Base-by-base conservation (phyloP, 345 rosid genomes). In the Bruguiera sexangula region DNA sequence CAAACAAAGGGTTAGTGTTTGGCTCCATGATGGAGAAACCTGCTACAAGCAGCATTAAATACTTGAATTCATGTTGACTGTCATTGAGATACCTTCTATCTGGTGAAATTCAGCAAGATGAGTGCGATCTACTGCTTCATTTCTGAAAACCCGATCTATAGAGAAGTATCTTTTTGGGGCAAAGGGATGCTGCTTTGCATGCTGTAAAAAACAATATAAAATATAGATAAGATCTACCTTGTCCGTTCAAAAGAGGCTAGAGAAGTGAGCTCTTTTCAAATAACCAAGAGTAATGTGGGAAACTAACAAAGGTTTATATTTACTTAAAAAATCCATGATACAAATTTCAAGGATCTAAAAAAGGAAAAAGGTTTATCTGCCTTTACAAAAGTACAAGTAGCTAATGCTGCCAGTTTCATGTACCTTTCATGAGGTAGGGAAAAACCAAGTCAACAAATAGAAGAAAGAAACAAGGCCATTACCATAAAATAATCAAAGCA, bases 81-180 rank as follows among this genome's bases (percentile, higher is more conserved):
- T 9, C 22, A 16, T 15, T 57, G 0, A 31, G 60, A 37, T 84
- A 94, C 98, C 97, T 90, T 95, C 98, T 62, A 95, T 90, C 78
- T 95, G 98, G 81, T 95, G 97, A 72, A 95, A 95, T 78, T 95
- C 98, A 52, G 99, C 99, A 29, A 95, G 89, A 81, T 90, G 99
- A 57, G 97, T 95, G 34, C 88, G 85, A 69, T 95, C 99, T 21
- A 95, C 97, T 22, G 99, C 96, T 81, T 95, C 99, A 70, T 95
- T 95, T 80, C 99, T 87, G 88, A 92, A 95, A 65, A 95, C 99
- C 68, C 99, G 96, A 64, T 95, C 97, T 16, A 95, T 95, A 0
- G 98, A 95, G 83, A 87, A 95, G 82, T 88, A 95, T 74, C 83
- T 90, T 82, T 95, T 92, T 9, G 96, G 97, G 62, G 81, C 66